These are phyloP conservation scores for Beauveria sp. DNA, from an alignment of 2,329 filamentous ascomycete species.

Conservation along the genomic window DNA sequence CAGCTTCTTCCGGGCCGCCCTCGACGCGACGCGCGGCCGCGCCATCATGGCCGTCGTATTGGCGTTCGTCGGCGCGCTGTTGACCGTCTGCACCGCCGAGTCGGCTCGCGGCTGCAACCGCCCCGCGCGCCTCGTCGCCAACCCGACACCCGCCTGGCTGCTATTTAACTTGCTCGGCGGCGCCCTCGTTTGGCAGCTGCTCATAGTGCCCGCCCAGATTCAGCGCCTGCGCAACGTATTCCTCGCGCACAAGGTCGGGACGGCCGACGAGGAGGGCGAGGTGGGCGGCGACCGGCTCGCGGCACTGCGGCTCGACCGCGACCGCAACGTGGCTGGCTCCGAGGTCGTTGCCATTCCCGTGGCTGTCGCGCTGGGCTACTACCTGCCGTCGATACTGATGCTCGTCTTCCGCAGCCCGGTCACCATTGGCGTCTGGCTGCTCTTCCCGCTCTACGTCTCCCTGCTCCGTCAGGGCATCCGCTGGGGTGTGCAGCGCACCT, in stretches of 20 bases:
- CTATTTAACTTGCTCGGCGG: constrained; percentile 42
- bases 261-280: constrained; percentile 12
- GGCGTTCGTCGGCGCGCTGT: constrained; percentile 37
- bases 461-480: constrained; percentile 32
- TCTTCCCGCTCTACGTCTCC: constrained; percentile 44
- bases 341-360: constrained; percentile 52
- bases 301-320: constrained; percentile 11
- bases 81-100: constrained; percentile 44
- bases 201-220: constrained; percentile 43
- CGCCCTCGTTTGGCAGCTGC: constrained; percentile 43
- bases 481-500: constrained; percentile 17
- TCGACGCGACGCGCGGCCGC: constrained; percentile 32
- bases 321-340: constrained; percentile 34
- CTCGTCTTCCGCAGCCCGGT: constrained; percentile 31
- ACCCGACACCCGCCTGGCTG: constrained; percentile 36
- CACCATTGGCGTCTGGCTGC: constrained; percentile 39
- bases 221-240: constrained; percentile 32
- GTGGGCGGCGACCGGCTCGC: constrained; percentile 15
- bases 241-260: constrained; percentile 13
- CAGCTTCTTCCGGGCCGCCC: constrained; percentile 40
- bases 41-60: constrained; percentile 36
- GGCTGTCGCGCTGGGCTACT: constrained; percentile 39
- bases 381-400: constrained; percentile 39
- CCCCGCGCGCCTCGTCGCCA: constrained; percentile 27
- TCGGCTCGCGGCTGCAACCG: constrained; percentile 36